Evolutionary conservation across 2,329 filamentous ascomycete species (phyloP), one percentile per base, ranked within the genome.

Genomic region (Sclerotinia sclerotiorum): DNA sequence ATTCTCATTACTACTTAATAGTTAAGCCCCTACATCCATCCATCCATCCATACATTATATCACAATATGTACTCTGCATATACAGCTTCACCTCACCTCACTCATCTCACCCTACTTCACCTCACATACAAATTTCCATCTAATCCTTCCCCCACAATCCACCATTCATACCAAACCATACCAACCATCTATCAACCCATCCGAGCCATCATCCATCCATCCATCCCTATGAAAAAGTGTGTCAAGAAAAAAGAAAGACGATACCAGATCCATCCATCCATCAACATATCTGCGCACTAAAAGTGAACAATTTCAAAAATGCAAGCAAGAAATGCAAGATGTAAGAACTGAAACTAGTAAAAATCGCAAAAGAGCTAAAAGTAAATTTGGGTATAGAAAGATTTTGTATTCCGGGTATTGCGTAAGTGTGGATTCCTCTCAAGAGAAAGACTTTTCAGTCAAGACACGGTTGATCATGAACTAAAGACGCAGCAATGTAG

Each of bases 181-280:
- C 49, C 64, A 67, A 39, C 54, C 55, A 61, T 48, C 27, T 42
- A 67, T 51, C 55, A 27, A 51, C 44, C 54, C 54, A 67, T 61
- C n/a, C 39, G 13, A 17, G 5, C 39, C 13, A 42, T 42, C 32
- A 66, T 66, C 51, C 51, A 56, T 65, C 48, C 55, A 42, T 42
- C 15, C 49, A 51, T 60, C 54, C 39, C 44, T 60, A 65, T 65
- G 21, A 65, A 58, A 65, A 17, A 44, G n/a, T 19, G 11, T 24
- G 19, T 39, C 44, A 44, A 58, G 35, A 65, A 58, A 58, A 44
- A 56, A 17, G 24, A 58, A 48, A 35, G 29, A 65, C 46, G 52
- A 65, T 65, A 48, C 52, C 52, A 65, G 63, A 65, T 65, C n/a
- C 65, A 67, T 49, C 55, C 52, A 66, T 60, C n/a, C 64, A 58